Evolutionary conservation across 1,284 basidiomycete genomes (phyloP), one percentile per base, ranked within the genome.

Genomic region (Papiliotrema laurentii): DNA sequence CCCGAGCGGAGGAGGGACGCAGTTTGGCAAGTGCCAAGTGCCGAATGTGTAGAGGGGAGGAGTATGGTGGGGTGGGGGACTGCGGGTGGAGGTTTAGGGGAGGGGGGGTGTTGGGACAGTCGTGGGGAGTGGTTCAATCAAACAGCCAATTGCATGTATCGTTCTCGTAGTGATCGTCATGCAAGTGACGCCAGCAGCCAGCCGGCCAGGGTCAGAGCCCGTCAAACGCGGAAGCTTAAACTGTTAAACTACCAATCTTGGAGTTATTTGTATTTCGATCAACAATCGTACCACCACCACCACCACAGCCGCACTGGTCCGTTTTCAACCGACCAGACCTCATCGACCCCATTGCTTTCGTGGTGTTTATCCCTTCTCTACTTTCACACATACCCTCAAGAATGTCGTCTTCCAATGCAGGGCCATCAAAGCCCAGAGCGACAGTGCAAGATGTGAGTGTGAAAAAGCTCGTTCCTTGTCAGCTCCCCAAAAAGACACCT

Each of bases 11-110:
- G 64, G 55, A 18, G 51, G 54, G 5, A 50, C 62, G 1, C 59
- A 57, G 39, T 64, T 68, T 49, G 70, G 70, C 2, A 66, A 63
- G n/a, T 73, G 71, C 39, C 61, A 65, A 6, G 55, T 60, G n/a
- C 64, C 68, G 19, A 28, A 48, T 33, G 52, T 22, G 6, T 41
- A 14, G 21, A 14, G n/a, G 25, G 19, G 35, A 37, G 35, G 10
- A 9, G 35, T 13, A 11, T 7, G 35, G 35, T 21, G 19, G 35
- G 7, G 35, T 7, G 13, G 10, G 35, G 19, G 13, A 18, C 11
- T 10, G 35, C 9, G 19, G 13, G 35, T 9, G 35, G 9, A 11
- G 18, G 35, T 7, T 37, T 9, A 37, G 18, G 35, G 10, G 35
- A 18, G 7, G 9, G 9, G 10, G 30, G 30, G 30, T 33, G 30